phyloP scores from a whole-genome alignment of 768 basidiomycete genomes.

The Psilocybe subaeruginosa region DNA sequence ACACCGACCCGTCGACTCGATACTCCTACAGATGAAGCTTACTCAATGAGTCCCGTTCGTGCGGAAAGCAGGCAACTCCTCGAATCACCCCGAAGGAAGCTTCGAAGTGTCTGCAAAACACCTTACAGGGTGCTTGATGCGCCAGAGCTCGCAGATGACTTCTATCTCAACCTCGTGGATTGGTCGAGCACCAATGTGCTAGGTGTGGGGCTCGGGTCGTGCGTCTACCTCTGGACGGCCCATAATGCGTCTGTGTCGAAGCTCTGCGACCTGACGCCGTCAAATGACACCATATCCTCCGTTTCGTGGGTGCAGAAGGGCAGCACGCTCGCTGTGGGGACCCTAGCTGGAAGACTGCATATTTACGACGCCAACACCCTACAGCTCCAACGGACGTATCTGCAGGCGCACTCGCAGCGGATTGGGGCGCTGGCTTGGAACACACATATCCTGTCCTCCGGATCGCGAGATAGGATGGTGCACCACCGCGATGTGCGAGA shows the following conservation, averaged over 20 bases:
- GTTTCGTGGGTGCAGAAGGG: conserved; percentile 95
- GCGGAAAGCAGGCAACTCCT: conserved; percentile 82
- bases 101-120: conserved; percentile 88
- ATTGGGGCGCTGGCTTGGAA: conserved; percentile 98
- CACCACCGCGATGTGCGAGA: conserved; percentile 93
- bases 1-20: conserved; percentile 70
- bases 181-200: conserved; percentile 97
- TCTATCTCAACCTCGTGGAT: conserved; percentile 97
- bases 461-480: conserved; percentile 89
- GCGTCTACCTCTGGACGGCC: conserved; percentile 97
- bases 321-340: conserved; percentile 90
- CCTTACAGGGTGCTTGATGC: conserved; percentile 97
- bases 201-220: conserved; percentile 88
- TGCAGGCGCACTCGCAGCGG: conserved; percentile 82
- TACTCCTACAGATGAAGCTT: conserved; percentile 84
- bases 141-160: conserved; percentile 96
- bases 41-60: conserved; percentile 89
- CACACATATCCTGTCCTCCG: conserved; percentile 81
- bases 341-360: conserved; percentile 84
- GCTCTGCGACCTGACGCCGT: conserved; percentile 77
- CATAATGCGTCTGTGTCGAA: conserved; percentile 92
- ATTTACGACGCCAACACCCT: conserved; percentile 91
- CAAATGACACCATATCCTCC: conserved; percentile 79
- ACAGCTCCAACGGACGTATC: conserved; percentile 78
- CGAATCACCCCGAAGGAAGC: conserved; percentile 79